Evolutionary conservation across 257 asterid species (phyloP), one percentile per base, ranked within the genome.

Genomic region (Voacanga thouarsii): DNA sequence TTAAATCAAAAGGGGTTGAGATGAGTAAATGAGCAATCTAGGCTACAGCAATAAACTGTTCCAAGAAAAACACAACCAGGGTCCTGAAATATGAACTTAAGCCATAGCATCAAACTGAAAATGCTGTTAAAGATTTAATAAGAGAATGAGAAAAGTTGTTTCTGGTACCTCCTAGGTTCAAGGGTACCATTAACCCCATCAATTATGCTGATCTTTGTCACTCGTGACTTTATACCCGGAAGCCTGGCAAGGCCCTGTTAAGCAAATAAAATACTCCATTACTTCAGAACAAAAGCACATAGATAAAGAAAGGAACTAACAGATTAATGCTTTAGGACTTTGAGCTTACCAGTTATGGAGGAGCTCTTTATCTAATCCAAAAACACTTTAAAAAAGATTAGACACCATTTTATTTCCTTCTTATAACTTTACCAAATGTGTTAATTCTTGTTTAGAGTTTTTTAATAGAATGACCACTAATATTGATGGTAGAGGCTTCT

Each of bases 121-220:
- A 71, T 26, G 61, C 79, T 61, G 18, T 3, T 3, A 19, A 50
- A 21, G 43, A 28, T 15, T 55, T 66, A 55, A 8, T 47, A 18
- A 33, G 74, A 33, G 37, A 9, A 21, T 7, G 16, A 19, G 30
- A 61, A 24, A 80, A 71, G 23, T 16, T 63, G 18, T 41, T 1
- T 24, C 23, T 18, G 57, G 6, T 85, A 91, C 96, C 96, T 87
- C 84, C 94, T 89, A 53, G 97, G 97, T 81, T 86, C 83, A 33
- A 91, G 84, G 86, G 87, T 64, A 65, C 97, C 92, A 61, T 90
- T 86, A n/a, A 85, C 88, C 75, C 85, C 89, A 28, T 87, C 81
- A 53, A 88, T 80, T 74, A 91, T 88, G 76, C 83, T 81, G 64
- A 91, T 81, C 86, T 80, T 88, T 57, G 90, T 84, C 72, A 66